These are phyloP conservation scores for Fragaria vesca DNA, from an alignment of 306 rosid species.

Conservation along the genomic window DNA sequence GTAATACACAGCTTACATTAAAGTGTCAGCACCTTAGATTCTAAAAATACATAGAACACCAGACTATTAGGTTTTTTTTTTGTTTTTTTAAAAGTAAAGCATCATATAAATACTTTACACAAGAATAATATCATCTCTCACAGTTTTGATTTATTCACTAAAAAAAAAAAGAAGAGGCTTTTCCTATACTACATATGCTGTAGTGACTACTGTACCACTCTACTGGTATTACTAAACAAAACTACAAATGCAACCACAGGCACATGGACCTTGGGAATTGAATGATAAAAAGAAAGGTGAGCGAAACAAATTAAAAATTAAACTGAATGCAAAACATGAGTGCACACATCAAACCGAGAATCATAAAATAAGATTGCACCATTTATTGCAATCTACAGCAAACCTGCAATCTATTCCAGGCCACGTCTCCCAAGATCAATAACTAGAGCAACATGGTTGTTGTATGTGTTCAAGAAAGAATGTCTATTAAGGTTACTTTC, in stretches of 20 bases:
- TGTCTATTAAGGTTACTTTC: constrained; percentile 19
- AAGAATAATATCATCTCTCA: not conserved
- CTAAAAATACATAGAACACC: too few relatives aligned
- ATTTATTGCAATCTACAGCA: constrained; percentile 14
- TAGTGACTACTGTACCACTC: not conserved
- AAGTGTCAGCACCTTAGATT: too few relatives aligned
- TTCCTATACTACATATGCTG: not conserved
- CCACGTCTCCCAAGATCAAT: not conserved
- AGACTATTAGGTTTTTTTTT: too few relatives aligned
- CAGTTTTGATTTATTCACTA: not conserved
- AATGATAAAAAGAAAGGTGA: constrained; percentile 1
- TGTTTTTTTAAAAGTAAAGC: not conserved
- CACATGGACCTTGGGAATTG: not conserved
- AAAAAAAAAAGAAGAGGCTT: not conserved
- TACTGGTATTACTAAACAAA: constrained; percentile 1
- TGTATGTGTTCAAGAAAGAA: constrained; percentile 16
- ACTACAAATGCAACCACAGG: constrained; percentile 23
- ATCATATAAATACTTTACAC: not conserved
- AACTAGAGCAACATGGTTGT: constrained; percentile 21
- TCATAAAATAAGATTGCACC: constrained; percentile 14
- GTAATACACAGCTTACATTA: too few relatives aligned
- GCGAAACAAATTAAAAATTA: not conserved
- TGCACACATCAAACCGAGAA: constrained; percentile 25
- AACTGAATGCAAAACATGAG: constrained; percentile 18
- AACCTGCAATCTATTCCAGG: not conserved